Evolutionary conservation across 495 filamentous ascomycete genomes (phyloP), one percentile per base, ranked within the genome.

Genomic region (Xylaria telfairii): DNA sequence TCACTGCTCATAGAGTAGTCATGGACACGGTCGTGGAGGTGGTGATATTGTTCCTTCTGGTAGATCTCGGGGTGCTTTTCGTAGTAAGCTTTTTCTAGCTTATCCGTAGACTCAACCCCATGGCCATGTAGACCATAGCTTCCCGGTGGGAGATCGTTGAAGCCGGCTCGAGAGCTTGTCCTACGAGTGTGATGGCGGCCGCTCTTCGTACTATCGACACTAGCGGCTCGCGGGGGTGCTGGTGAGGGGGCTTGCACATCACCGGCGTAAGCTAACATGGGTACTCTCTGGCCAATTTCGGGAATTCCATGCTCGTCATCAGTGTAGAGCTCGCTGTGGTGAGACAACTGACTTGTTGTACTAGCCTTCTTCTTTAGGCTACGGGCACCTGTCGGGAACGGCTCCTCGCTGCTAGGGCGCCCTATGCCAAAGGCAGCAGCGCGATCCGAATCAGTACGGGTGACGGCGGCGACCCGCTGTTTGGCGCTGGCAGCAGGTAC

Each of bases 181-280:
- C 76, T 83, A 57, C 94, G 90, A 46, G 86, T 79, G 74, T 97
- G 93, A 72, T 92, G 87, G 71, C 88, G 87, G 37, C 80, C 82
- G 72, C 87, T 85, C 74, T 88, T 90, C 70, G 83, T 80, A 26
- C 89, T 90, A 37, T 85, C 81, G 24, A 86, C 79, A 42, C 83
- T 84, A 21, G 81, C 80, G 46, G 87, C 80, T 4, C 86, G 82
- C 41, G 83, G 81, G n/a, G 90, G 92, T 19, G 91, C 88, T 4
- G 95, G 93, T 0, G 96, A 95, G 0, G 96, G 96, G 15, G 96
- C 96, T 81, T 99, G 96, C 12, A 99, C 96, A 80, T 98, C 96
- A 53, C 96, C 96, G 47, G 94, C 95, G 81, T 96, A 90, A 44
- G 91, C 91, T 76, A 95, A 91, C 94, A 99, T 97, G 42, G 96